Conservation (phyloP, 2,329 filamentous ascomycete species). For the Penicillium oxalicum region DNA sequence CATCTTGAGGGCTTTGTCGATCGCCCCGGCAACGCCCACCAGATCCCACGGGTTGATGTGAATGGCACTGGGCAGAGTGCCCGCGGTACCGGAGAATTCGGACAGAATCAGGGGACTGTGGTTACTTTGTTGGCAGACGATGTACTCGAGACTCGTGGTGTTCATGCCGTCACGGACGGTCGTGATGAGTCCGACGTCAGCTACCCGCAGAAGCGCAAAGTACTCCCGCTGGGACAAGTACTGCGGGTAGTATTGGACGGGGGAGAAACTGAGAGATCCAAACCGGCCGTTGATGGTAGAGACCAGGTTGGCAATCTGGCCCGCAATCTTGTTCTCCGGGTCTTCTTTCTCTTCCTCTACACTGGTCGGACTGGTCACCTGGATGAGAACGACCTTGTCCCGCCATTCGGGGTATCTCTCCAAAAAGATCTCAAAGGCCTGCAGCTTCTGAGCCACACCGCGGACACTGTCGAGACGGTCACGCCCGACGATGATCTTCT, state of each 20-base stretch:
- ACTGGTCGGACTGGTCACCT: conserved; percentile 83
- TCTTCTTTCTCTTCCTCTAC: conserved; percentile 74
- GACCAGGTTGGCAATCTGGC: conserved; percentile 83
- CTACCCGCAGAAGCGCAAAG: conserved; percentile 83
- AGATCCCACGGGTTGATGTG: conserved; percentile 97
- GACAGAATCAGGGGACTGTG: conserved; percentile 88
- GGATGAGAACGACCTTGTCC: conserved; percentile 86
- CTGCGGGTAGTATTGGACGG: conserved; percentile 91
- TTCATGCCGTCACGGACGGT: conserved; percentile 98
- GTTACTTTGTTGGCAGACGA: conserved; percentile 82
- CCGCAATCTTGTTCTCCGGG: conserved; percentile 72
- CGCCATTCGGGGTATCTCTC: conserved; percentile 87
- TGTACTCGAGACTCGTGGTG: conserved; percentile 90
- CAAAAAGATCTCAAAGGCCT: conserved; percentile 88
- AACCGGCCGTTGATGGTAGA: conserved; percentile 87
- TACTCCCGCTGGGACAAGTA: conserved; percentile 88
- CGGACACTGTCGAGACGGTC: conserved; percentile 90
- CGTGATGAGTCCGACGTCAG: conserved; percentile 88
- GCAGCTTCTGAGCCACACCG: conserved; percentile 90
- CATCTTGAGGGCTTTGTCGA: conserved; percentile 78
- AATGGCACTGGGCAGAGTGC: conserved; percentile 75
- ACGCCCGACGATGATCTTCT: conserved; percentile 90
- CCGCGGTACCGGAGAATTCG: conserved; percentile 91
- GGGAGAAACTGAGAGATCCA: conserved; percentile 80
- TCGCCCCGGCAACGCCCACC: conserved; percentile 72